phyloP scores from a whole-genome alignment of 208 protist genomes.

The Wallacemonas rigidus region DNA sequence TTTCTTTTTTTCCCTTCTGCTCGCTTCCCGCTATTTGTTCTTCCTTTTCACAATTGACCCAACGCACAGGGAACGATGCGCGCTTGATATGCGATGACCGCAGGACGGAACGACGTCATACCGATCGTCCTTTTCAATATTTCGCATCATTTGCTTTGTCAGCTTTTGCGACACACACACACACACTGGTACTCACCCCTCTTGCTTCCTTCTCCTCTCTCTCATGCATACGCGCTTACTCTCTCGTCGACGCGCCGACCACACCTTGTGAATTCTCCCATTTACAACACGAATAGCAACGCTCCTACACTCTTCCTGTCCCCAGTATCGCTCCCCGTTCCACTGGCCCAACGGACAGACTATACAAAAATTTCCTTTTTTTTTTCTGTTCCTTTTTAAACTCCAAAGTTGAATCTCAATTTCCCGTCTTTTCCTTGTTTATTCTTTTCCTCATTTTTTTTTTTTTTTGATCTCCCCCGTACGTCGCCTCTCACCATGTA shows the following conservation, averaged over 20 bases:
- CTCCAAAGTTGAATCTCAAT: background rate
- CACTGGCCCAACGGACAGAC: too few relatives aligned
- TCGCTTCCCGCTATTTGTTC: background rate
- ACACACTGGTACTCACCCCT: background rate
- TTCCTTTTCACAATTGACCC: too few relatives aligned
- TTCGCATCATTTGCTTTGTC: background rate
- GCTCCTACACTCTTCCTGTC: too few relatives aligned
- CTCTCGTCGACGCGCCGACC: background rate
- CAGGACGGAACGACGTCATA: too few relatives aligned
- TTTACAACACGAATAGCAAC: too few relatives aligned
- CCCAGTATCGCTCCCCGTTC: too few relatives aligned
- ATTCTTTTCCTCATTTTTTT: conserved; percentile 20
- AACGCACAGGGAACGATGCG: too few relatives aligned
- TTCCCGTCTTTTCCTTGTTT: conserved; percentile 15
- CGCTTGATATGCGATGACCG: too few relatives aligned
- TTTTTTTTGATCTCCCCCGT: conserved; percentile 13
- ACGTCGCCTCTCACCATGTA: background rate
- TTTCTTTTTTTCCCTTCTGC: background rate
- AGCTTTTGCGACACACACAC: background rate
- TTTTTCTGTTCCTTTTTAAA: conserved; percentile 13
- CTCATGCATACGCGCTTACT: background rate
- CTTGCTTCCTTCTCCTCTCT: conserved; percentile 4
- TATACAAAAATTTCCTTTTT: background rate
- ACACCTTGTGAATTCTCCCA: too few relatives aligned
- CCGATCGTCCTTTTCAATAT: too few relatives aligned